Evolutionary conservation across 2,329 filamentous ascomycete species (phyloP).

Genomic region (Pseudocercospora fijiensis): DNA sequence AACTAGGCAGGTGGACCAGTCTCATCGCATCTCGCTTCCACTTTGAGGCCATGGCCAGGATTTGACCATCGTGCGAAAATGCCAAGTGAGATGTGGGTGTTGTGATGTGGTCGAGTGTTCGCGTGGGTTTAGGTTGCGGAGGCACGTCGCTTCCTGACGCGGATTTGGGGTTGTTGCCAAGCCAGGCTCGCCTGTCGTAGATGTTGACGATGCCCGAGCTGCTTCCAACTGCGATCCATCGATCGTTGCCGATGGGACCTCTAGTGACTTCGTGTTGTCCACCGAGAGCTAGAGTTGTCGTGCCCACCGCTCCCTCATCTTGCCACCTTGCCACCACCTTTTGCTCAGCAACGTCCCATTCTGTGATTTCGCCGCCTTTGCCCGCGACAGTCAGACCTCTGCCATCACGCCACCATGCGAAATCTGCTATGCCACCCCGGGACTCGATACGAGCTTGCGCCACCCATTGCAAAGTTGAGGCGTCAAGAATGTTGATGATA

Average conservation of each 20-base stretch:
- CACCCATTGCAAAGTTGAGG: slow-evolving; percentile 81
- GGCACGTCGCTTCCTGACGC: slow-evolving; percentile 48
- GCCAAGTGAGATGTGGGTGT: slow-evolving; percentile 76
- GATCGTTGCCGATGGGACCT: slow-evolving; percentile 66
- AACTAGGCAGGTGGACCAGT: slow-evolving; percentile 84
- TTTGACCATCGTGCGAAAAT: slow-evolving; percentile 86
- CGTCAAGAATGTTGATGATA: slow-evolving; percentile 79
- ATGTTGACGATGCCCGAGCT: slow-evolving; percentile 87
- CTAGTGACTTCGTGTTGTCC: slow-evolving; percentile 59
- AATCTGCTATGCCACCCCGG: slow-evolving; percentile 80
- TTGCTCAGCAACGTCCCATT: slow-evolving; percentile 71
- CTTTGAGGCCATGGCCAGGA: slow-evolving; percentile 80
- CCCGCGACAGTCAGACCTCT: slow-evolving; percentile 78
- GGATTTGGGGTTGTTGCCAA: slow-evolving; percentile 21
- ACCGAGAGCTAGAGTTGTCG: slow-evolving; percentile 77
- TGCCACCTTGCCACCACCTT: slow-evolving; percentile 79
- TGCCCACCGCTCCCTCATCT: slow-evolving; percentile 85
- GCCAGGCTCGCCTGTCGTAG: slow-evolving; percentile 75
- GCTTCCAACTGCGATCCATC: slow-evolving; percentile 86
- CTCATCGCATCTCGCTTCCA: slow-evolving; percentile 87
- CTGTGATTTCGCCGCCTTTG: slow-evolving; percentile 84
- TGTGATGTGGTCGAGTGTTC: slow-evolving; percentile 79
- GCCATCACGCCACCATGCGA: slow-evolving; percentile 87
- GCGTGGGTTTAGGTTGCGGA: slow-evolving; percentile 67
- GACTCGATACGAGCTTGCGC: slow-evolving; percentile 79